Evolutionary conservation across 2,329 filamentous ascomycete species (phyloP).

Genomic region (Penicillium janthinellum): DNA sequence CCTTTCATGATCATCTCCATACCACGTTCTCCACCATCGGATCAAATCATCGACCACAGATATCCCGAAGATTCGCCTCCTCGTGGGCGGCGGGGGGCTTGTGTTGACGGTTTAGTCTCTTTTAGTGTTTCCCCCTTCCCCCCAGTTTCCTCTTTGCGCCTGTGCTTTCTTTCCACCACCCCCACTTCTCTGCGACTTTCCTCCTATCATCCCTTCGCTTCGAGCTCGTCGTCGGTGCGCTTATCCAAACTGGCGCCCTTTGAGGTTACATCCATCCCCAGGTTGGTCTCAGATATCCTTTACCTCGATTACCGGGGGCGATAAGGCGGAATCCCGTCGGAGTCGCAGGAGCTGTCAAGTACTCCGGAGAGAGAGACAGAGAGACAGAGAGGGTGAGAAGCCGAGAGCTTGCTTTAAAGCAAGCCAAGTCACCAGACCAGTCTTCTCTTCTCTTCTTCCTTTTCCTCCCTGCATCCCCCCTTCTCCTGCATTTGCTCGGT

Average conservation of each 20-base stretch:
- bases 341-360: background rate
- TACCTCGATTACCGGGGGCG: constrained; percentile 3
- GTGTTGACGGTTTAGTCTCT: background rate
- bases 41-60: background rate
- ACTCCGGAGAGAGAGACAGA: too few relatives aligned
- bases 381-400: background rate
- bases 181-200: background rate
- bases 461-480: background rate
- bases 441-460: background rate
- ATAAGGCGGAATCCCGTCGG: constrained; percentile 20
- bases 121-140: background rate
- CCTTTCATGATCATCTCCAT: background rate
- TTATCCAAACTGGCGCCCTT: background rate
- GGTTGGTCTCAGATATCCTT: constrained; percentile 11
- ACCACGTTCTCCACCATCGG: background rate
- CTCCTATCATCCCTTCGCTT: background rate
- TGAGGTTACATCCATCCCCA: constrained; percentile 15
- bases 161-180: background rate
- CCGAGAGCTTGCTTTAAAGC: background rate
- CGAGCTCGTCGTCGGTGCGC: background rate
- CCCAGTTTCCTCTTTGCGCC: too few relatives aligned
- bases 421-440: background rate
- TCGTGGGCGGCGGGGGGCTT: background rate
- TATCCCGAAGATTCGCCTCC: background rate
- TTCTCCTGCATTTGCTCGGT: constrained; percentile 1